phyloP scores from a whole-genome alignment of 495 filamentous ascomycete species.

The Penicillium manginii region DNA sequence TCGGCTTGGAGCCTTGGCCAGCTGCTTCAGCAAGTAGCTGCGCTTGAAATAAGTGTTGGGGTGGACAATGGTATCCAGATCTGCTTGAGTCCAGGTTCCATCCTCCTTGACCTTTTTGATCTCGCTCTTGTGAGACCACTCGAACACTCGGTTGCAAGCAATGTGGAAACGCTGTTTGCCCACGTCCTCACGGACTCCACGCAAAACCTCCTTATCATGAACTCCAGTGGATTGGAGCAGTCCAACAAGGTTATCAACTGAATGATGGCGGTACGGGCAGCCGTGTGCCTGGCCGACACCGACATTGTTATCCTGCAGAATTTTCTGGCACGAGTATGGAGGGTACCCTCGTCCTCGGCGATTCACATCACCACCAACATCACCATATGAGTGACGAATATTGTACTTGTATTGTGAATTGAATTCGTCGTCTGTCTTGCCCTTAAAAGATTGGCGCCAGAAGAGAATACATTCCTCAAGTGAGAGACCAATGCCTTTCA shows the following conservation, averaged over 20 bases:
- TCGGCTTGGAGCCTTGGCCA: conserved; percentile 35
- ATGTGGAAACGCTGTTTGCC: conserved; percentile 89
- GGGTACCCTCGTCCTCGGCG: conserved; percentile 83
- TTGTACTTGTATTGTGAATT: conserved; percentile 98
- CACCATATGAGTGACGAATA: conserved; percentile 88
- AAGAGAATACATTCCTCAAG: conserved; percentile 93
- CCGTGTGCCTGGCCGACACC: conserved; percentile 86
- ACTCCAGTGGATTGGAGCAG: conserved; percentile 77
- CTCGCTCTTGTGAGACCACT: conserved; percentile 81
- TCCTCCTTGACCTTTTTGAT: conserved; percentile 87
- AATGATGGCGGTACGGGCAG: conserved; percentile 94
- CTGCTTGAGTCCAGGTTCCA: conserved; percentile 71
- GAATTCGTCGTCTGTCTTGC: conserved; percentile 87
- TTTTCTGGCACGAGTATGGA: conserved; percentile 92
- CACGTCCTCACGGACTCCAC: conserved; percentile 85
- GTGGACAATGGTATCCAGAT: conserved; percentile 94
- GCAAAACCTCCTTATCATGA: conserved; percentile 73
- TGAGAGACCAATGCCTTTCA: conserved; percentile 93
- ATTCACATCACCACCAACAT: conserved; percentile 91
- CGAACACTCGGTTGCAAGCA: conserved; percentile 96
- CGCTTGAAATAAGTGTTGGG: conserved; percentile 98
- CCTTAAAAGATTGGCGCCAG: conserved; percentile 84
- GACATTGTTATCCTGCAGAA: conserved; percentile 82
- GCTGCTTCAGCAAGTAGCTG: conserved; percentile 82
- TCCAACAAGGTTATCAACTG: conserved; percentile 76